Evolutionary conservation across 1,284 basidiomycete genomes (phyloP), one percentile per base, ranked within the genome.

Genomic region (Apiotrichum veenhuisii): DNA sequence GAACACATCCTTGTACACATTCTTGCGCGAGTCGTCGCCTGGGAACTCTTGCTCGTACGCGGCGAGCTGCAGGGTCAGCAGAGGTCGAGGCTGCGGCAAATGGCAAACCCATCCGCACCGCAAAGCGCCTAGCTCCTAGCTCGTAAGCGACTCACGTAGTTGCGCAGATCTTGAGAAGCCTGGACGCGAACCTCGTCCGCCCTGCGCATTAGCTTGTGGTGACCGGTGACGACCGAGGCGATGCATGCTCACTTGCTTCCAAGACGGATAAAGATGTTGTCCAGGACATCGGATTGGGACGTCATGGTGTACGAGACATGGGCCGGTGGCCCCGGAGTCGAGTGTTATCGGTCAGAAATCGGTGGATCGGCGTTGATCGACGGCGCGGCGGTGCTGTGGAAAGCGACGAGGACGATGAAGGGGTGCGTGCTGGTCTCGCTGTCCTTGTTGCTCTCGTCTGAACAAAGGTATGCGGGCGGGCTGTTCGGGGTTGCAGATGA

Each of bases 1-100:
- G 57, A 78, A 80, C 23, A 80, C 71, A 55, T 80, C 79, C 57
- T 74, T 77, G 71, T 72, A 76, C 14, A 75, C 66, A 23, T 65
- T 70, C 52, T 76, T 76, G 46, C 62, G 58, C 7, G 68, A 64
- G 62, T 77, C 77, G 44, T 77, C 75, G 27, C 69, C 71, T 5
- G 74, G 69, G 49, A 72, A 69, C 44, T 76, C 74, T 46, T 73
- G 68, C 11, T 64, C 69, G 54, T 72, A 75, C 5, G 70, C 64
- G 14, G 57, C 66, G 54, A 73, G 67, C 68, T 71, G 61, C 14
- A 5, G 8, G 44, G n/a, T 52, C 25, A 45, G 38, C 20, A 12
- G 3, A 26, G 14, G 15, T 41, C 5, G 30, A 41, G 8, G 36
- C 22, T 30, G 30, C 30, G 30, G 30, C 30, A 22, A 3, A 20